These are phyloP conservation scores for Artemisia annua DNA, from an alignment of 129 eudicot species.

Conservation along the genomic window DNA sequence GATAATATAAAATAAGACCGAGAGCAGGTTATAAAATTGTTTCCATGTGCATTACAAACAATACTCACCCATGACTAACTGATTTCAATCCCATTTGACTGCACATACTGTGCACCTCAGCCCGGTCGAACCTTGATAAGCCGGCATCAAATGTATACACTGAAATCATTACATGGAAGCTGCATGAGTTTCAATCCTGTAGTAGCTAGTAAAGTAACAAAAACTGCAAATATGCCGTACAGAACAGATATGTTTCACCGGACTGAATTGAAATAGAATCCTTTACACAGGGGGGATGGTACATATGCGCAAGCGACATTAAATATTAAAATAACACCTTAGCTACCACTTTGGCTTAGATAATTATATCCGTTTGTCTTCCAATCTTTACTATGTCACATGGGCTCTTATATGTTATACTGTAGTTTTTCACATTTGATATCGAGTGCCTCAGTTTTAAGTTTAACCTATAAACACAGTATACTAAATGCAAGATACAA, in stretches of 20 bases:
- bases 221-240: background rate
- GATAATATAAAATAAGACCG: background rate
- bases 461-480: too few species aligned
- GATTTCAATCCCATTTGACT: slow-evolving; percentile 74
- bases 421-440: too few species aligned
- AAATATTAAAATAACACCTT: too few species aligned
- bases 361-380: too few species aligned
- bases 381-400: too few species aligned
- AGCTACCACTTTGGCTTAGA: too few species aligned
- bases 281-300: too few species aligned
- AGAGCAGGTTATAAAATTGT: background rate
- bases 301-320: background rate
- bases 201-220: background rate
- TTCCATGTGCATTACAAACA: slow-evolving; percentile 12
- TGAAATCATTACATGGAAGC: slow-evolving; percentile 28
- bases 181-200: background rate
- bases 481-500: too few species aligned
- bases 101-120: slow-evolving; percentile 60
- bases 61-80: slow-evolving; percentile 78
- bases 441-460: too few species aligned
- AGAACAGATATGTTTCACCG: too few species aligned
- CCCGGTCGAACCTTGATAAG: slow-evolving; percentile 62
- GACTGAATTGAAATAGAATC: too few species aligned
- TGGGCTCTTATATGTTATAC: too few species aligned
- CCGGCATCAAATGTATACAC: slow-evolving; percentile 65